Evolutionary conservation across 176 grass and related monocot genomes (phyloP).

Genomic region (Avena atlantica): DNA sequence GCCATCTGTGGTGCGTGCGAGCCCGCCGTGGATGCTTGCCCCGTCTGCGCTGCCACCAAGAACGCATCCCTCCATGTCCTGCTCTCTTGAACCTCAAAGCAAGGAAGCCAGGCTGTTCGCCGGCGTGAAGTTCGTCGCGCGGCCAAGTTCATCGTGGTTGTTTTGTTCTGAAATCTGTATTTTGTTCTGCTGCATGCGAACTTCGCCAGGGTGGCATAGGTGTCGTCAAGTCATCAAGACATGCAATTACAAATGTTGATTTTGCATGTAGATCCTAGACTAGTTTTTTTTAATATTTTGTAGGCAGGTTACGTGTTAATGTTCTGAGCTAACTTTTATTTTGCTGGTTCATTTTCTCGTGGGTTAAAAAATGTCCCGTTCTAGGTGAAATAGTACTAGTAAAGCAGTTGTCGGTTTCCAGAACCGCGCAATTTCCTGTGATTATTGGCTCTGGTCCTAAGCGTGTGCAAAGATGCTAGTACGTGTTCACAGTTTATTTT

Average conservation of each 20-base stretch:
- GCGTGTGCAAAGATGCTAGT: neutral
- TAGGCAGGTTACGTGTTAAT: neutral
- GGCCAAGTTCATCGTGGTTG: neutral
- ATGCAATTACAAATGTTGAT: neutral
- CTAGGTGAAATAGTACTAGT: neutral
- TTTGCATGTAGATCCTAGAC: neutral
- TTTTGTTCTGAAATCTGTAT: neutral
- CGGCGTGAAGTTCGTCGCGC: neutral
- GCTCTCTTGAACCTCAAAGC: constrained; percentile 11
- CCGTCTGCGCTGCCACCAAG: constrained; percentile 51
- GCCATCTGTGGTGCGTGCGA: constrained; percentile 62
- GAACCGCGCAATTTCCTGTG: too few relatives aligned
- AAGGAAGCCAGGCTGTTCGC: neutral
- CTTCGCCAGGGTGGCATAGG: neutral
- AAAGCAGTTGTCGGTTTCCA: too few relatives aligned
- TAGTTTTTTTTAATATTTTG: neutral
- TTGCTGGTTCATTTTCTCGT: neutral
- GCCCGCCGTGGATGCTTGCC: constrained; percentile 38
- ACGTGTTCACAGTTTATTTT: too few relatives aligned
- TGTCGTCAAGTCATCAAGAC: neutral
- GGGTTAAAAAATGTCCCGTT: neutral
- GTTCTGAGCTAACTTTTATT: neutral
- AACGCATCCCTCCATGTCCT: constrained; percentile 64
- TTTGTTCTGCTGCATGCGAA: neutral
- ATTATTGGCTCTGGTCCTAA: neutral